phyloP scores from a whole-genome alignment of 2,329 filamentous ascomycete genomes.

The Diaporthe ampelina region DNA sequence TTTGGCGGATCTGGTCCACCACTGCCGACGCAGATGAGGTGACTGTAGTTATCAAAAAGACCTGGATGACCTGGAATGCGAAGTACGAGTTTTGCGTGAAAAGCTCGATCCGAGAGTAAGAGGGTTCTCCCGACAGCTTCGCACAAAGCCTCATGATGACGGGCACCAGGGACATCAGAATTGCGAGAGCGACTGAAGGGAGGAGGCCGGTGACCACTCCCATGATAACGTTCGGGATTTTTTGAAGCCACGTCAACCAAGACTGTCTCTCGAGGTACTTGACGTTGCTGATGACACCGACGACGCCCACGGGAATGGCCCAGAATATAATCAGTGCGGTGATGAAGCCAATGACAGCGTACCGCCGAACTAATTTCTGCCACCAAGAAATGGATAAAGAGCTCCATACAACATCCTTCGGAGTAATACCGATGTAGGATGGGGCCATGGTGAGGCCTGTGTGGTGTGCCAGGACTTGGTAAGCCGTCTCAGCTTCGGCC shows the following conservation, averaged over 20 bases:
- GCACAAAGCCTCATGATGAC: constrained; percentile 87
- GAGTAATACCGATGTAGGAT: constrained; percentile 85
- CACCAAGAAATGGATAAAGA: constrained; percentile 89
- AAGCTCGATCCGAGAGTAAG: constrained; percentile 83
- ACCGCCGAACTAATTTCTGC: constrained; percentile 82
- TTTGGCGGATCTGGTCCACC: constrained; percentile 70
- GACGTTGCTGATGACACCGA: constrained; percentile 90
- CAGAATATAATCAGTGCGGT: constrained; percentile 89
- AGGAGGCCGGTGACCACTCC: constrained; percentile 89
- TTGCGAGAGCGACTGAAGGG: constrained; percentile 81
- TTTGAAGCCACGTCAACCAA: constrained; percentile 79
- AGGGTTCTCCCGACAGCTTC: constrained; percentile 84
- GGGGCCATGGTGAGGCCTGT: constrained; percentile 89
- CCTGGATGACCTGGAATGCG: constrained; percentile 89
- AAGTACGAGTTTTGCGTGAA: constrained; percentile 95
- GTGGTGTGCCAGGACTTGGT: constrained; percentile 89
- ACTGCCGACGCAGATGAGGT: constrained; percentile 84
- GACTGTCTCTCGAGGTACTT: constrained; percentile 70
- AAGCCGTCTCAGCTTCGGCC: constrained; percentile 86
- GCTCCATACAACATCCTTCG: constrained; percentile 88
- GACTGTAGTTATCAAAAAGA: constrained; percentile 89
- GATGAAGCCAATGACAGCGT: constrained; percentile 79
- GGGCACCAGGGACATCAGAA: constrained; percentile 89
- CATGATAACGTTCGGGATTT: constrained; percentile 78
- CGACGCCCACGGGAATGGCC: constrained; percentile 80